A percentile compares a stretch with the other conserved stretches of the same genome.
Conservation (phyloP, 768 basidiomycete genomes). For the Lepiota brunneoincarnata region DNA sequence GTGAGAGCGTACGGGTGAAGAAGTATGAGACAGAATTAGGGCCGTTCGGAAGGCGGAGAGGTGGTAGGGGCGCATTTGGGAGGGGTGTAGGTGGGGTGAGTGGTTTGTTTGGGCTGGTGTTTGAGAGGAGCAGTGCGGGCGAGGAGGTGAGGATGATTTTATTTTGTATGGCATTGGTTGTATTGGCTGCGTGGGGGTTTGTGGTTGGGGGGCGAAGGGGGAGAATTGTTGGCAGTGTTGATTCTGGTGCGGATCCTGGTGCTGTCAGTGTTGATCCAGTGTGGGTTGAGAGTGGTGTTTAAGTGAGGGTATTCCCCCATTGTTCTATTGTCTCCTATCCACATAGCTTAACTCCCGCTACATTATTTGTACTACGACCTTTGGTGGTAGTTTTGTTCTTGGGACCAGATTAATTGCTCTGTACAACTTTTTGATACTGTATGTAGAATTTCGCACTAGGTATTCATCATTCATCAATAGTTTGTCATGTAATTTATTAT, state of each 20-base stretch:
- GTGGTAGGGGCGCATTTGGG: conserved; percentile 24
- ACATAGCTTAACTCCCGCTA: too few species aligned
- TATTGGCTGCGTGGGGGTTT: conserved; percentile 51
- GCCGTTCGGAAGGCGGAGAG: conserved; percentile 25
- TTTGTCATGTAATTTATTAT: too few species aligned
- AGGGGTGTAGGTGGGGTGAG: conserved; percentile 38
- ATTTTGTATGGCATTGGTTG: conserved; percentile 47
- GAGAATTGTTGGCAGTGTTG: background rate
- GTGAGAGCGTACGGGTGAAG: conserved; percentile 32
- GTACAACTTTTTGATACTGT: too few species aligned
- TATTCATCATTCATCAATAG: too few species aligned
- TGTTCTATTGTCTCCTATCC: too few species aligned
- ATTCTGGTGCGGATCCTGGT: background rate
- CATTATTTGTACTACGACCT: too few species aligned
- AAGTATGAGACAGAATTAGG: conserved; percentile 40
- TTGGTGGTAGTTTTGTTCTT: too few species aligned
- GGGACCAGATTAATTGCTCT: too few species aligned
- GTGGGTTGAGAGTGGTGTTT: background rate
- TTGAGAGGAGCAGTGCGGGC: conserved; percentile 62
- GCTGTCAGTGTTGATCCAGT: background rate
- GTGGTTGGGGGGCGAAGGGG: conserved; percentile 19
- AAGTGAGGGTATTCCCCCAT: too few species aligned
- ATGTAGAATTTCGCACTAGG: too few species aligned
- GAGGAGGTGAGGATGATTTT: conserved; percentile 64
- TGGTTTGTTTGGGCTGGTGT: conserved; percentile 41